phyloP scores from a whole-genome alignment of 768 basidiomycete genomes.

The Holtermanniella nyarrowii region DNA sequence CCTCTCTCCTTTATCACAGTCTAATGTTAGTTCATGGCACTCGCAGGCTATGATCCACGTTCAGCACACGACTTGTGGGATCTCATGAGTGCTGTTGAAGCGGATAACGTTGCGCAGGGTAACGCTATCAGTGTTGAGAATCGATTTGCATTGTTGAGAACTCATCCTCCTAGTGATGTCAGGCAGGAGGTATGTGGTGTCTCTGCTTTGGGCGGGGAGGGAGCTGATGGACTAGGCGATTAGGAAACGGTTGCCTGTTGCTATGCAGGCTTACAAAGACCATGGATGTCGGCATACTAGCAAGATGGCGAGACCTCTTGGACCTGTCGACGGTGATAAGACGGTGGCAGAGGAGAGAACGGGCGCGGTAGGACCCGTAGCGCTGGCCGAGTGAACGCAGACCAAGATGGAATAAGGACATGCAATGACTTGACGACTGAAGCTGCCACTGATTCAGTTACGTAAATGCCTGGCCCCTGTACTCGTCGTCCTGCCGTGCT shows the following conservation, averaged over 20 bases:
- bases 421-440: too few species aligned
- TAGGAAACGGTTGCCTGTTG: neutral
- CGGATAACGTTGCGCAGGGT: constrained; percentile 37
- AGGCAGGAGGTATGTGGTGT: constrained; percentile 33
- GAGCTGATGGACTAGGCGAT: neutral
- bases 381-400: too few species aligned
- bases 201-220: neutral
- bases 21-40: constrained; percentile 42
- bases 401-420: too few species aligned
- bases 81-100: constrained; percentile 43
- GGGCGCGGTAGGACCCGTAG: too few species aligned
- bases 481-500: too few species aligned
- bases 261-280: neutral
- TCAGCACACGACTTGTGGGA: constrained; percentile 44
- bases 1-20: neutral
- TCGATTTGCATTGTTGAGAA: constrained; percentile 41
- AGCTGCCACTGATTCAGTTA: too few species aligned
- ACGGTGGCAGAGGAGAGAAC: too few species aligned
- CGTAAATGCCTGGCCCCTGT: too few species aligned
- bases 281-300: neutral
- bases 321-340: too few species aligned
- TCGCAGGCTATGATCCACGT: constrained; percentile 45
- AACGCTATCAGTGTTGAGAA: constrained; percentile 35
- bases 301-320: too few species aligned
- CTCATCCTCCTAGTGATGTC: constrained; percentile 44